phyloP scores from a whole-genome alignment of 176 grass and related monocot species.

The Oryza brachyantha region DNA sequence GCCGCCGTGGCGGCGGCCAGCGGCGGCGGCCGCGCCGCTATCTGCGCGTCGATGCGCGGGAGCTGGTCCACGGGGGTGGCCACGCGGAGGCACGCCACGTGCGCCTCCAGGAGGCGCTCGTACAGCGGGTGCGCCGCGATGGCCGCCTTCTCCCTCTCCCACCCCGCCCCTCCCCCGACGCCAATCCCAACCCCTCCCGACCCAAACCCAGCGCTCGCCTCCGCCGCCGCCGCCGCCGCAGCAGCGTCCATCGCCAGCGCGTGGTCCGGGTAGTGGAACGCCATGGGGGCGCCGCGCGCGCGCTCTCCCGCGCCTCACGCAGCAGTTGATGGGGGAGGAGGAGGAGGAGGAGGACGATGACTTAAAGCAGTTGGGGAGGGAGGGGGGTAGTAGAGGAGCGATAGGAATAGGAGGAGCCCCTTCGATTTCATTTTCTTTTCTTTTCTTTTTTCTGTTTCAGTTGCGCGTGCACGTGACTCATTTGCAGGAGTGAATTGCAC shows the following conservation, averaged over 20 bases:
- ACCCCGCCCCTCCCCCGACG: not conserved
- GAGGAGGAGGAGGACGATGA: not conserved
- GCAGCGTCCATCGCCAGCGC: constrained; percentile 46
- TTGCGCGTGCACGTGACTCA: constrained; percentile 30
- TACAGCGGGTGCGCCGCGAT: constrained; percentile 88
- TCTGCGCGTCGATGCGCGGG: constrained; percentile 86
- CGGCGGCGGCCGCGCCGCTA: constrained; percentile 61
- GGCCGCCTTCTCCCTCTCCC: constrained; percentile 78
- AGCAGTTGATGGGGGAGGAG: not conserved
- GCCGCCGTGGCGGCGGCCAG: constrained; percentile 25
- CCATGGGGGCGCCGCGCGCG: constrained; percentile 26
- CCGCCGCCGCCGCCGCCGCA: not conserved
- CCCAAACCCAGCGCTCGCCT: not conserved
- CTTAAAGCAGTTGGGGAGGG: not conserved
- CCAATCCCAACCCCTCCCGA: not conserved
- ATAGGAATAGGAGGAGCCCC: not conserved
- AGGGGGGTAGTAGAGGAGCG: not conserved
- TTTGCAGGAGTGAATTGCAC: not conserved
- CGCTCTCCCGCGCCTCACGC: too few relatives aligned
- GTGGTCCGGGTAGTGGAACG: constrained; percentile 53
- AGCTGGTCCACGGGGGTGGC: constrained; percentile 98
- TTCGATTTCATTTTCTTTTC: not conserved
- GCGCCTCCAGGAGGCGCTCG: constrained; percentile 85
- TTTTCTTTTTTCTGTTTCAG: not conserved
- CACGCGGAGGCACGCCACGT: constrained; percentile 87